Evolutionary conservation across 495 filamentous ascomycete genomes (phyloP), one percentile per base, ranked within the genome.

Genomic region (Sordaria brevicollis): DNA sequence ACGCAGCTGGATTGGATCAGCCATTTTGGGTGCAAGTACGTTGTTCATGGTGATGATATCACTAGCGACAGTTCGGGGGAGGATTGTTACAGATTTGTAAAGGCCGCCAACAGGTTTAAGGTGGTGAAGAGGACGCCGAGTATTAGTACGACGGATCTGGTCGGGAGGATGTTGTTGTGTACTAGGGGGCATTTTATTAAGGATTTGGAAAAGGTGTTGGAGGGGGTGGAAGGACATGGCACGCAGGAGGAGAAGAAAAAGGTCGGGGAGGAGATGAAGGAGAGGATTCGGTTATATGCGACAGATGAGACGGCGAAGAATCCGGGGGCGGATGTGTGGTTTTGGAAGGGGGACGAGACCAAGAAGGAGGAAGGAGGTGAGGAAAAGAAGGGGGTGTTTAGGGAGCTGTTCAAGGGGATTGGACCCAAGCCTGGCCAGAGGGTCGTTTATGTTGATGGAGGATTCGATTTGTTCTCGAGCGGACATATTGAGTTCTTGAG

Each of bases 11-110:
- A 90, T 19, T 98, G 93, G 92, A 96, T 99, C 71, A 91, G 90
- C 65, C 92, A 94, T 76, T 97, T 94, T 73, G 93, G 94, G 38
- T 98, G 95, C 82, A 85, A 88, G 73, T 97, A 93, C 77, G 95
- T 99, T 2, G 94, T 97, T 6, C 95, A 99, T 79, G 95, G 95
- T 34, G 96, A 99, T 75, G 95, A 99, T 78, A 95, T 98, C 70
- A 98, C 95, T 3, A 96, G 93, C 0, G 95, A 99, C 76, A 90
- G 89, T 76, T 87, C 86, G 69, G 95, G 95, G 9, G 88, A 96
- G 76, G 95, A 99, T 81, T 98, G 96, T 81, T 99, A 99, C 80
- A 89, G 96, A 71, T 97, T 91, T 77, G 95, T 99, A 67, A 98
- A 98, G 79, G 89, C 89, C 31, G 94, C 93, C 15, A 89, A 89